Base-by-base conservation (phyloP, 2,329 filamentous ascomycete species). In the Sarocladium oryzae region DNA sequence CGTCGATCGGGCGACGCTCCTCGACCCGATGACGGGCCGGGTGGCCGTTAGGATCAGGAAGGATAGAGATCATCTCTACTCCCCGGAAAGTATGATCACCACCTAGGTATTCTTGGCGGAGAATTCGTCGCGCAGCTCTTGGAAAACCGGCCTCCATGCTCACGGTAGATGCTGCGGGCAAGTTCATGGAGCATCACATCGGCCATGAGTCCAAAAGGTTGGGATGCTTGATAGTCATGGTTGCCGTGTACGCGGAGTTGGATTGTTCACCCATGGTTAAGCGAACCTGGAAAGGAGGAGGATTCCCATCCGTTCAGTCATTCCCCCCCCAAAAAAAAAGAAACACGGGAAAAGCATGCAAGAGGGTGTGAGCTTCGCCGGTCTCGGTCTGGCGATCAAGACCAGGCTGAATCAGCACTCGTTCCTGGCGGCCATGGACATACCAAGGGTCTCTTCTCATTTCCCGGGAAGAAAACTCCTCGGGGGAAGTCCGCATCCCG, bases 121-220 rank as follows among this genome's bases (percentile, higher is more conserved):
- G 40, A n/a, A n/a, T 16, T 45, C 13, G 16, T 45, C 24, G 21
- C 21, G 30, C 4, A 45, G 40, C 6, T 45, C 40, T 16, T 28
- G 40, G 11, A n/a, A n/a, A 45, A 40, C 37, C 23, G 20, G 16
- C 16, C n/a, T 8, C 23, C 40, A 45, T 45, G 24, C 18, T 45
- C 21, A 7, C 24, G 4, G 15, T 45, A 24, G 23, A 30, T 10
- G 7, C 13, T 45, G 10, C n/a, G 18, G 15, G 40, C 40, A 20
- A 45, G 40, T 20, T 45, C 40, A 30, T 45, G 40, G 8, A 45
- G 23, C 40, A 45, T 45, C 5, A 24, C 40, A 30, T 45, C 40
- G 10, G 30, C 24, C 21, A 45, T 30, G 13, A 45, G 24, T 9
- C 40, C 40, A 16, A 45, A 45, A 16, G 40, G 21, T 21, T 45